These are phyloP conservation scores for Geotrichum reessii DNA, from an alignment of 1,139 yeast species.

Conservation along the genomic window DNA sequence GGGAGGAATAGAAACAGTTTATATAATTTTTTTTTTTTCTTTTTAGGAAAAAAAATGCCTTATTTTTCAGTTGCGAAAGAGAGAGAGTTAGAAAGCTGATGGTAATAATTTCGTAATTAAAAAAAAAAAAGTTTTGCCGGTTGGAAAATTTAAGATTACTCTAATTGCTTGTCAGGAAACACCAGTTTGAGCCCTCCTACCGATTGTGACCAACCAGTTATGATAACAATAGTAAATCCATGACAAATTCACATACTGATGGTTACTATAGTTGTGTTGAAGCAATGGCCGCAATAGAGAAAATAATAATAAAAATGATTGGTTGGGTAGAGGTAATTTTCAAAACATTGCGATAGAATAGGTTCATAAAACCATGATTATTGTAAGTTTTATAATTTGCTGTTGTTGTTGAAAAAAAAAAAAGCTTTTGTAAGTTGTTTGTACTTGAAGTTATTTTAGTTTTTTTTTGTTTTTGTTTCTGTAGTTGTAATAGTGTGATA, in stretches of 20 bases:
- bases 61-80: neutral
- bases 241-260: neutral
- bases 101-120: neutral
- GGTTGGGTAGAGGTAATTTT: neutral
- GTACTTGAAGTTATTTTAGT: neutral
- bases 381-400: neutral
- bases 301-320: too few species aligned
- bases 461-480: neutral
- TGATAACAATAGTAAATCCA: neutral
- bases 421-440: too few species aligned
- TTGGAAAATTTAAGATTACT: neutral
- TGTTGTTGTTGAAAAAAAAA: too few species aligned
- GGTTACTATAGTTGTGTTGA: too few species aligned
- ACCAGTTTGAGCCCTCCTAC: neutral
- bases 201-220: neutral
- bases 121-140: neutral
- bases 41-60: neutral
- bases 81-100: neutral
- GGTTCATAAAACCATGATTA: neutral
- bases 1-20: conserved; percentile 29
- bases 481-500: too few species aligned
- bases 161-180: neutral
- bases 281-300: too few species aligned
- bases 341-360: neutral
- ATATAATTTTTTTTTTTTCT: too few species aligned